Evolutionary conservation across 257 asterid genomes (phyloP), one percentile per base, ranked within the genome.

Genomic region (Solanum pimpinellifolium): DNA sequence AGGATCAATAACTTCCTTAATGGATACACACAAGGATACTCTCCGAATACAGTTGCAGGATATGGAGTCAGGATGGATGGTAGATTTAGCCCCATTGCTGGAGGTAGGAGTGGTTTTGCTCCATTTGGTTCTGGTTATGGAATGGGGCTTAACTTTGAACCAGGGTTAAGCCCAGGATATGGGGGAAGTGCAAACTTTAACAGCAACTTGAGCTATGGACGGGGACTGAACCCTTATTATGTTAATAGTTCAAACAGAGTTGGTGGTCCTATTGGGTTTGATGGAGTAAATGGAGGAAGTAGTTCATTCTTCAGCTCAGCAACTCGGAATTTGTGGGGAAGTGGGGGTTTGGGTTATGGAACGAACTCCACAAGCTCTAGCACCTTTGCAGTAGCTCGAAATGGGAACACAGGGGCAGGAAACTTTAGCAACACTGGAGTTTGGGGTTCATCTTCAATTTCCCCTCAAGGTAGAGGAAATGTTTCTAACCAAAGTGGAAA

Each of bases 51-150:
- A 66, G 86, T 85, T 86, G 90, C 86, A 77, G 90, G 90, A 62
- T 85, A 85, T 88, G 90, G 90, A 77, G 86, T 88, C 41, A 77
- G 90, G 82, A 88, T 85, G 88, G 90, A 85, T 37, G 70, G 88
- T 69, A 88, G 86, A 56, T 85, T 85, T 62, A 88, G 75, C 65
- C 83, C 88, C 18, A 77, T 88, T 52, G 86, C 86, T 78, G 88
- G 86, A n/a, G 86, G 88, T 31, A 88, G 90, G 70, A 88, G 83
- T 76, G 68, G 85, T 29, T 85, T 76, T 76, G 83, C 86, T 78
- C 90, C 88, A 49, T 88, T 88, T 66, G 86, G 83, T 82, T 78
- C 88, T 85, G 90, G 88, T 7, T 88, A 88, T 76, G 88, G 88
- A 66, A n/a, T 88, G 77, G 88, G 90, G 39, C 74, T 88, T 35